A percentile compares a stretch with the other conserved stretches of the same genome.
Evolutionary conservation across 78 protist genomes (phyloP).

Genomic region (Mastigamoeba balamuthi): DNA sequence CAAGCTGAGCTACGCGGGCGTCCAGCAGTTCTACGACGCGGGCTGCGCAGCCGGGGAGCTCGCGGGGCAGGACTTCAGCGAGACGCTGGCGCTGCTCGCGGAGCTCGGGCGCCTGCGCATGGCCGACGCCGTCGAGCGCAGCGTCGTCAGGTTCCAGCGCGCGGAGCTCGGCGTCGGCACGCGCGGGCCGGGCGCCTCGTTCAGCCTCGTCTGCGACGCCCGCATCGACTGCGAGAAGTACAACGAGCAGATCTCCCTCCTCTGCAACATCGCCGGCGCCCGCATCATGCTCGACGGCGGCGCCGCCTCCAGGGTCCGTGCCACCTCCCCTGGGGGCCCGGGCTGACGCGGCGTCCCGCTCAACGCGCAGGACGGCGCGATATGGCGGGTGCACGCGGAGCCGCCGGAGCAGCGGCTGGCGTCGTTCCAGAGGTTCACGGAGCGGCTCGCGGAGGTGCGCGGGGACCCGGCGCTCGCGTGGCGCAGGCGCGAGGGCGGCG

Average conservation of each 20-base stretch:
- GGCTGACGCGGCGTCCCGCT: too few species aligned
- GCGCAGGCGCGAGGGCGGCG: too few species aligned
- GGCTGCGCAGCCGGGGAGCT: neutral
- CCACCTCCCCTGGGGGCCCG: too few species aligned
- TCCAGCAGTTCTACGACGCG: neutral
- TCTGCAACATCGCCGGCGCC: neutral
- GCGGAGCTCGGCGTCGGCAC: neutral
- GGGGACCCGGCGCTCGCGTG: too few species aligned
- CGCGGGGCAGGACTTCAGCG: neutral
- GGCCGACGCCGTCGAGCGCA: neutral
- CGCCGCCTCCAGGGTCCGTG: too few species aligned
- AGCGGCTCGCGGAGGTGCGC: too few species aligned
- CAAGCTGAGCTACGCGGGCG: neutral
- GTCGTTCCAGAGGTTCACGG: too few species aligned
- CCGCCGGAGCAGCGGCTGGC: neutral
- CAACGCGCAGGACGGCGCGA: too few species aligned
- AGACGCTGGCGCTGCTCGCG: neutral
- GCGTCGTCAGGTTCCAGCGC: neutral
- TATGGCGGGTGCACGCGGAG: neutral
- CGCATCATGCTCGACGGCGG: neutral
- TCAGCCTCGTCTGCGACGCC: neutral
- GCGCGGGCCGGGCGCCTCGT: neutral
- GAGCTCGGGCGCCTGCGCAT: neutral
- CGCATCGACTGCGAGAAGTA: neutral
- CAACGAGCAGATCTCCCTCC: neutral